phyloP scores from a whole-genome alignment of 495 filamentous ascomycete species.

The Friedmanniomyces simplex region DNA sequence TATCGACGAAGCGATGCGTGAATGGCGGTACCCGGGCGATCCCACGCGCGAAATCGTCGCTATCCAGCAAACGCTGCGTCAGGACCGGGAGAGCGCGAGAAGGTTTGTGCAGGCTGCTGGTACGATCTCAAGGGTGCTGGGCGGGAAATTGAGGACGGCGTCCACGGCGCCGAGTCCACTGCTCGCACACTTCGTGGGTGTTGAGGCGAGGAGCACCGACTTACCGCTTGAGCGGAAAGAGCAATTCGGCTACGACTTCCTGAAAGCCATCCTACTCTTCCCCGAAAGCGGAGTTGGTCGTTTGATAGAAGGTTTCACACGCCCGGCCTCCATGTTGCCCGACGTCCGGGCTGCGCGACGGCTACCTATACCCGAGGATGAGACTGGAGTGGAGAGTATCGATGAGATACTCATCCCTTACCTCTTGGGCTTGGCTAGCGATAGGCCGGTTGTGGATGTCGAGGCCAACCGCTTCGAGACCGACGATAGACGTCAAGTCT shows the following conservation, averaged over 20 bases:
- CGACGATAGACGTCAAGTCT: slow-evolving; percentile 43
- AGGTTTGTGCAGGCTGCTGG: slow-evolving; percentile 62
- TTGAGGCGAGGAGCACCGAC: slow-evolving; percentile 42
- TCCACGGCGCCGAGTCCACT: slow-evolving; percentile 18
- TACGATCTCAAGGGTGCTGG: slow-evolving; percentile 45
- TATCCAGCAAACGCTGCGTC: slow-evolving; percentile 47
- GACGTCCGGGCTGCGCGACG: slow-evolving; percentile 19
- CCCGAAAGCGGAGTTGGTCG: slow-evolving; percentile 45
- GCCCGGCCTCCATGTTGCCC: slow-evolving; percentile 27
- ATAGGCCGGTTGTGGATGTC: slow-evolving; percentile 44
- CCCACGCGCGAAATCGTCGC: slow-evolving; percentile 42
- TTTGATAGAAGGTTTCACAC: slow-evolving; percentile 47
- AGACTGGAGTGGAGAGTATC: slow-evolving; percentile 42
- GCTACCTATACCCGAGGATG: slow-evolving; percentile 41
- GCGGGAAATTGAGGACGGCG: slow-evolving; percentile 36
- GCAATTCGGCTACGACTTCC: slow-evolving; percentile 53
- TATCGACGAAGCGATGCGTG: slow-evolving; percentile 46
- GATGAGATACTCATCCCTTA: slow-evolving; percentile 50
- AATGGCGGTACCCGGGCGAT: slow-evolving; percentile 52
- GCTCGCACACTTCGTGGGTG: slow-evolving; percentile 24
- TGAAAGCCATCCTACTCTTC: slow-evolving; percentile 55
- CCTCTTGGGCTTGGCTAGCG: slow-evolving; percentile 40
- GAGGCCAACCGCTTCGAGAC: slow-evolving; percentile 50
- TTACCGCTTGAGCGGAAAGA: slow-evolving; percentile 32
- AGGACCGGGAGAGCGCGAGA: slow-evolving; percentile 47